These are phyloP conservation scores for Scedosporium aurantiacum DNA, from an alignment of 2,329 filamentous ascomycete genomes.

Conservation along the genomic window DNA sequence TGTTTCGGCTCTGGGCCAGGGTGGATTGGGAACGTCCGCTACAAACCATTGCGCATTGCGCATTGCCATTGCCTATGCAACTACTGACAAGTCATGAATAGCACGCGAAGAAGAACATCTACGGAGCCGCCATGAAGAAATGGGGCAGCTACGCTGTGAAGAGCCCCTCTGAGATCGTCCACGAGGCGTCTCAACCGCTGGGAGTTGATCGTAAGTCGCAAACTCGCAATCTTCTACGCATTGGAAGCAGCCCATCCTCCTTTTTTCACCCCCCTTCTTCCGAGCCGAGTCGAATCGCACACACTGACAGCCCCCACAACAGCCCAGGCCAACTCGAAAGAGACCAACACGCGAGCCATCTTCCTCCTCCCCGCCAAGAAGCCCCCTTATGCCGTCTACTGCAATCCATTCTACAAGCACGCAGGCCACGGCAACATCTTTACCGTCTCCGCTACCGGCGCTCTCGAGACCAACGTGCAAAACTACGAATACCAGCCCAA, in stretches of 20 bases:
- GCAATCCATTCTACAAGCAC: constrained; percentile 82
- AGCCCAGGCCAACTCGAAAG: constrained; percentile 57
- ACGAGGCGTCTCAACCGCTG: constrained; percentile 64
- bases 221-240: background rate
- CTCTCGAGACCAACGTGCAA: constrained; percentile 54
- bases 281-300: too few species aligned
- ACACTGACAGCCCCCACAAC: constrained; percentile 9
- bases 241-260: background rate
- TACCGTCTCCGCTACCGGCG: constrained; percentile 44
- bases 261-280: too few species aligned
- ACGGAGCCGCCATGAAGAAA: constrained; percentile 87
- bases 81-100: constrained; percentile 21
- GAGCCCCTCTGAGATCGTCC: constrained; percentile 63
- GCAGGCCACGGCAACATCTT: constrained; percentile 76
- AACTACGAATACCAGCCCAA: constrained; percentile 61
- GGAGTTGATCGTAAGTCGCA: constrained; percentile 56
- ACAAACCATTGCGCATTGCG: background rate
- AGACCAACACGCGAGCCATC: constrained; percentile 78
- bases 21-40: background rate
- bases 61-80: background rate
- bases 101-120: constrained; percentile 75
- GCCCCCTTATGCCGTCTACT: constrained; percentile 73
- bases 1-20: background rate
- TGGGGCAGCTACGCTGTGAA: constrained; percentile 75
- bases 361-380: constrained; percentile 73